Base-by-base conservation (phyloP, 1,284 basidiomycete genomes). In the Irpex lacteus region DNA sequence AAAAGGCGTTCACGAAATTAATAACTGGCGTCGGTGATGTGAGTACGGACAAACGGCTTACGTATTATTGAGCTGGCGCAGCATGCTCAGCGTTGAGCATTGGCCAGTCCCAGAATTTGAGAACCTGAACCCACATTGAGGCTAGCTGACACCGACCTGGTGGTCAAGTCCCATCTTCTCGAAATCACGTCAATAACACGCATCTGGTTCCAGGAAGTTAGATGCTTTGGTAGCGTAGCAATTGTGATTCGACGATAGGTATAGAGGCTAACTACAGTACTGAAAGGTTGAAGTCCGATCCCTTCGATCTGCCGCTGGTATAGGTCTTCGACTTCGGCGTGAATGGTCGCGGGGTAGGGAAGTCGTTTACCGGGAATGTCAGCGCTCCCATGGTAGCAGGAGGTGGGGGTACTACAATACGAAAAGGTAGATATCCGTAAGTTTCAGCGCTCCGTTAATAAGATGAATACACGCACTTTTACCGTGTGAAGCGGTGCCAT, bases 311-410 rank as follows among this genome's bases (percentile, higher is more conserved):
- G 36, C 90, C 90, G 72, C 86, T 87, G 13, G 74, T 75, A 72
- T 94, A 94, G 52, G 78, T 79, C 70, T 81, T 88, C 32, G 73
- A 67, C 38, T 72, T 77, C 15, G 74, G 71, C 44, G 73, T 73
- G 73, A 92, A 93, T 36, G 80, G 78, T 54, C 90, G 84, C n/a
- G 91, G 91, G 13, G 87, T 85, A 11, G 91, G 92, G 73, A 94
- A 92, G 59, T 87, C 89, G 19, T 79, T 77, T 15, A 86, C 82
- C 11, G 90, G 89, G 71, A 92, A 94, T 19, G 81, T 86, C 70
- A 92, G 88, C 32, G 80, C 72, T 15, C 90, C 90, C 56, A 82
- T 83, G 63, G 81, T 85, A 0, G 90, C 85, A 26, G 91, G 90
- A 38, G 91, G 92, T 4, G 89, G 86, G 47, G 90, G 89, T 63